Conservation (phyloP, 2,329 filamentous ascomycete species). For the Dactylellina leptospora region DNA sequence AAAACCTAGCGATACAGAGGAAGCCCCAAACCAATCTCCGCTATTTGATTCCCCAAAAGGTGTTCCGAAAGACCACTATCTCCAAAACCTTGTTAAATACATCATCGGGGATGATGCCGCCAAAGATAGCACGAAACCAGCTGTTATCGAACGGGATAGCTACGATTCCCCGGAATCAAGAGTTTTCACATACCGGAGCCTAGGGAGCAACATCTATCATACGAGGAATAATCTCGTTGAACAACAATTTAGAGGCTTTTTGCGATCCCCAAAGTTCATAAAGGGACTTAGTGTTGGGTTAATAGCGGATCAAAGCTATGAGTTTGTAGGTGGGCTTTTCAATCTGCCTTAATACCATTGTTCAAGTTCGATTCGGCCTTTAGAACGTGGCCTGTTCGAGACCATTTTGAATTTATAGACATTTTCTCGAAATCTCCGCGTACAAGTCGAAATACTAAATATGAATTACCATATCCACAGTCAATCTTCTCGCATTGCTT, state of each 20-base stretch:
- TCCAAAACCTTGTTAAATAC: neutral
- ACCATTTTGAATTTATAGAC: no score
- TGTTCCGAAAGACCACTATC: constrained; percentile 20
- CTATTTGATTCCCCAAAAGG: constrained; percentile 19
- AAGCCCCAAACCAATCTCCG: no score
- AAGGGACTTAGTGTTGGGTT: constrained; percentile 19
- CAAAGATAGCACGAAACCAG: neutral
- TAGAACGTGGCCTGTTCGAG: no score
- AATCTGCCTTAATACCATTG: no score
- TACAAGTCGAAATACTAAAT: neutral
- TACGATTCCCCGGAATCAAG: neutral
- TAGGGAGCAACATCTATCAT: constrained; percentile 15
- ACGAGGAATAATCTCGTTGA: constrained; percentile 9
- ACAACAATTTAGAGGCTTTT: neutral
- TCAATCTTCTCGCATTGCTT: constrained; percentile 29
- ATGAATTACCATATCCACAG: neutral
- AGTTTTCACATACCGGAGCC: constrained; percentile 9
- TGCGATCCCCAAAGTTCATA: neutral
- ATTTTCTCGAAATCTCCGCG: no score
- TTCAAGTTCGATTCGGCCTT: no score
- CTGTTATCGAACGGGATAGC: constrained; percentile 19
- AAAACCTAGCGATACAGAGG: no score
- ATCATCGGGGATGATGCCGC: neutral
- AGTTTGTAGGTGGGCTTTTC: constrained; percentile 53
- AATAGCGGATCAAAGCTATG: constrained; percentile 47